A percentile compares a stretch with the other conserved stretches of the same genome.
Evolutionary conservation across 176 grass and related monocot genomes (phyloP).

Genomic region (Oryza meyeriana): DNA sequence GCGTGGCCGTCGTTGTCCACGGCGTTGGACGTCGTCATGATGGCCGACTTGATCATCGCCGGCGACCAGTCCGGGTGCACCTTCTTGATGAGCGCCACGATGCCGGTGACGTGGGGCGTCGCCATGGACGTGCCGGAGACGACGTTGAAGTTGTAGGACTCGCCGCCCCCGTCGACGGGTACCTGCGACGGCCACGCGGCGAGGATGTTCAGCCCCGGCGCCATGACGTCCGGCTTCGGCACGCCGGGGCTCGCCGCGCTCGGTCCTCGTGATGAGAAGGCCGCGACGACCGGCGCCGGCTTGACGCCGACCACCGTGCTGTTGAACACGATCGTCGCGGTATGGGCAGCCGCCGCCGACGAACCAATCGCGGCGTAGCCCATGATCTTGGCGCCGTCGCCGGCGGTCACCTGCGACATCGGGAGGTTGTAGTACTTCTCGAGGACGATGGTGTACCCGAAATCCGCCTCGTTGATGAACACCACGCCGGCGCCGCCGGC

Average conservation of each 20-base stretch:
- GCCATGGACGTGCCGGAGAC: constrained; percentile 75
- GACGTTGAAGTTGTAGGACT: constrained; percentile 37
- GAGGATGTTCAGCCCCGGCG: constrained; percentile 72
- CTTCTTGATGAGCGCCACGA: constrained; percentile 51
- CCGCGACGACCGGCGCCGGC: constrained; percentile 46
- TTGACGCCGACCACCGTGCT: constrained; percentile 30
- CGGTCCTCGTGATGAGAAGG: constrained; percentile 64
- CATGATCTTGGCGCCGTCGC: constrained; percentile 38
- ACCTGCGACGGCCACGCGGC: constrained; percentile 46
- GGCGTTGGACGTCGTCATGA: constrained; percentile 58
- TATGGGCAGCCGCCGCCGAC: background rate
- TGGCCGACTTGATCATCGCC: constrained; percentile 59
- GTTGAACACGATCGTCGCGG: constrained; percentile 50
- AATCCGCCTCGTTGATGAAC: constrained; percentile 36
- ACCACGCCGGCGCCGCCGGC: constrained; percentile 43
- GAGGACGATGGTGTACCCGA: constrained; percentile 36
- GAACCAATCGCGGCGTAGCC: constrained; percentile 12
- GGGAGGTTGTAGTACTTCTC: constrained; percentile 37
- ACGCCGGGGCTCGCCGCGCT: constrained; percentile 38
- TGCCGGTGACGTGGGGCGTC: constrained; percentile 54
- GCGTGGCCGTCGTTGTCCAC: constrained; percentile 22
- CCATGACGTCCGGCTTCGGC: constrained; percentile 63
- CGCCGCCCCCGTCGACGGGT: background rate
- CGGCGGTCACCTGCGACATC: constrained; percentile 32
- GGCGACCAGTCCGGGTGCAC: constrained; percentile 58